A percentile compares a stretch with the other conserved stretches of the same genome.
These are phyloP conservation scores for Lasiosphaeria hispida DNA, from an alignment of 495 filamentous ascomycete species.

Conservation along the genomic window DNA sequence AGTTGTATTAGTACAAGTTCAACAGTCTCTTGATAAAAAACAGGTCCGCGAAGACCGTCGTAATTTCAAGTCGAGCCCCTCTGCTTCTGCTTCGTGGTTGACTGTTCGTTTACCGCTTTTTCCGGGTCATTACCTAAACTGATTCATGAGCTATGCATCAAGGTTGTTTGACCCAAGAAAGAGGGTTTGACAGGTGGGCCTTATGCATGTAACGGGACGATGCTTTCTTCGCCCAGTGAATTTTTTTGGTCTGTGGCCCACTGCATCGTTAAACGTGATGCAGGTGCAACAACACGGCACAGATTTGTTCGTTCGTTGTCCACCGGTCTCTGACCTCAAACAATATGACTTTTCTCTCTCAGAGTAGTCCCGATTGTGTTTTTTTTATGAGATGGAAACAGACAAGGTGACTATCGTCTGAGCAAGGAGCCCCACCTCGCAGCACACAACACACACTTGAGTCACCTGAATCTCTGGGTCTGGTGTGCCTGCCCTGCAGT, in stretches of 20 bases:
- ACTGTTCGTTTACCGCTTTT: background rate
- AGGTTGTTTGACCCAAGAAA: background rate
- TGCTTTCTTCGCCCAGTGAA: background rate
- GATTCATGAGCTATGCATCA: background rate
- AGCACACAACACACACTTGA: no score
- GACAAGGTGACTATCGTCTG: background rate
- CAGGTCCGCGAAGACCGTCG: slow-evolving; percentile 17
- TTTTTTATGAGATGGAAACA: background rate
- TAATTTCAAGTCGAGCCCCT: background rate
- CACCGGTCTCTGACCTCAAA: slow-evolving; percentile 1
- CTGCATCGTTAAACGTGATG: slow-evolving; percentile 11
- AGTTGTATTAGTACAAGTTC: background rate
- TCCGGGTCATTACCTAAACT: background rate
- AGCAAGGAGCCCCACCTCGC: background rate
- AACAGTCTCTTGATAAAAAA: slow-evolving; percentile 11
- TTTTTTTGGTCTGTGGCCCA: slow-evolving; percentile 11
- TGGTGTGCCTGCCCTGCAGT: background rate
- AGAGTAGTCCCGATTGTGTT: background rate
- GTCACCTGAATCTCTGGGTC: slow-evolving; percentile 1
- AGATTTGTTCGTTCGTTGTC: slow-evolving; percentile 5
- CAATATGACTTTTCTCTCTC: background rate
- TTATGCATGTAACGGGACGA: background rate
- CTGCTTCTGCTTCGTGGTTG: background rate
- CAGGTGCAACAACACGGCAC: slow-evolving; percentile 10
- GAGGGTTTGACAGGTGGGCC: background rate